A percentile compares a stretch with the other conserved stretches of the same genome.
Conservation (phyloP, 345 rosid species). For the Syzygium aromaticum region DNA sequence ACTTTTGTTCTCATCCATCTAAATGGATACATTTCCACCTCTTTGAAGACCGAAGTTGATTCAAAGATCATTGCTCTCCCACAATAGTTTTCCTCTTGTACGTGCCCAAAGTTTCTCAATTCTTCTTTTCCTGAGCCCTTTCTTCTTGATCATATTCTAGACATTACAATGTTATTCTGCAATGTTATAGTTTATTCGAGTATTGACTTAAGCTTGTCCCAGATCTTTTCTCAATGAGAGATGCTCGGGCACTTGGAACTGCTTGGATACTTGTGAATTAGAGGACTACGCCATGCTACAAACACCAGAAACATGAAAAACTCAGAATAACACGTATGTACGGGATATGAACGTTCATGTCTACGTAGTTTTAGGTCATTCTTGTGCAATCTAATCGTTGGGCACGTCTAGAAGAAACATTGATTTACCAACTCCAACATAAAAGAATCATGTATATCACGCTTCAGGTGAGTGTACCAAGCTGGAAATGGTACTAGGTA, state of each 20-base stretch:
- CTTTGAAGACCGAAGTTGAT: neutral
- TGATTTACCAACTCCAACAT: neutral
- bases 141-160: neutral
- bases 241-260: neutral
- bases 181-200: neutral
- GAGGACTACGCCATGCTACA: neutral
- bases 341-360: neutral
- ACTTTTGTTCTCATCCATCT: neutral
- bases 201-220: neutral
- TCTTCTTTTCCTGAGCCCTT: neutral
- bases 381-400: neutral
- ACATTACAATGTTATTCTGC: neutral
- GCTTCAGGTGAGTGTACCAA: neutral
- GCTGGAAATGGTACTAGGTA: neutral
- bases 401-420: neutral
- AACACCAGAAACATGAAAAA: neutral
- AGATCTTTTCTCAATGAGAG: neutral
- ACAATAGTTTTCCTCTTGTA: neutral
- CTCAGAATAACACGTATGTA: neutral
- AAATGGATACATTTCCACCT: neutral
- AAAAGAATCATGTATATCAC: neutral
- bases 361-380: neutral
- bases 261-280: neutral
- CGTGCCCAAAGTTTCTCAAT: neutral
- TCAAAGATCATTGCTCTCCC: neutral